Evolutionary conservation across 495 filamentous ascomycete species (phyloP), one percentile per base, ranked within the genome.

Genomic region (Penicillium odoratum): DNA sequence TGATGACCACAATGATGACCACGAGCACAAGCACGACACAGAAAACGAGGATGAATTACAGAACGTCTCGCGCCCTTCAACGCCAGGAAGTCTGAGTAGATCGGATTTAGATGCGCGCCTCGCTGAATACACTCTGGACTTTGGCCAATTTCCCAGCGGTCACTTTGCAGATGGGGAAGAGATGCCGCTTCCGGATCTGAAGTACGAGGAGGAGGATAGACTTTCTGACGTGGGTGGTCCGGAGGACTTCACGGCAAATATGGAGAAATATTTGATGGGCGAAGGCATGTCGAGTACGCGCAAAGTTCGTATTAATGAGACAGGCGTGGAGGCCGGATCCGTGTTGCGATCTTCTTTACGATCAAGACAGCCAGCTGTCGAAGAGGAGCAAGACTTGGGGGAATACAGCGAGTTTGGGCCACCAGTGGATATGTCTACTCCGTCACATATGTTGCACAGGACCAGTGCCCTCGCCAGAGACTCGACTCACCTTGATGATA

Each of bases 221-320:
- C 53, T 74, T 9, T 80, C 77, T 7, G 78, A 80, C 53, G 75
- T 80, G 25, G 79, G 77, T 6, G 80, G 80, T 0, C 80, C 80
- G 1, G 78, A 79, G 34, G 80, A 83, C 56, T 83, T 83, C 34
- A 83, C 80, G 0, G 63, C 75, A 28, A 79, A 81, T 49, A 52
- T 83, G 58, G 78, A 80, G 44, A 72, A 73, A 47, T 83, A 80
- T 57, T 65, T 83, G 50, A 70, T 74, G 59, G 77, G 76, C 5
- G 71, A 75, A 34, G 55, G 50, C 53, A 60, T 48, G 58, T 66
- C 62, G 53, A 72, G 18, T 51, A 48, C 30, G 57, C 62, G 47
- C 56, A 70, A 53, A 28, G 26, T 38, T 16, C 51, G 61, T 6
- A 55, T 63, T 29, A 55, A 66, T 1, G 57, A 64, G 4, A 58